These are phyloP conservation scores for Lentinula sp. DNA, from an alignment of 768 basidiomycete species.

Conservation along the genomic window DNA sequence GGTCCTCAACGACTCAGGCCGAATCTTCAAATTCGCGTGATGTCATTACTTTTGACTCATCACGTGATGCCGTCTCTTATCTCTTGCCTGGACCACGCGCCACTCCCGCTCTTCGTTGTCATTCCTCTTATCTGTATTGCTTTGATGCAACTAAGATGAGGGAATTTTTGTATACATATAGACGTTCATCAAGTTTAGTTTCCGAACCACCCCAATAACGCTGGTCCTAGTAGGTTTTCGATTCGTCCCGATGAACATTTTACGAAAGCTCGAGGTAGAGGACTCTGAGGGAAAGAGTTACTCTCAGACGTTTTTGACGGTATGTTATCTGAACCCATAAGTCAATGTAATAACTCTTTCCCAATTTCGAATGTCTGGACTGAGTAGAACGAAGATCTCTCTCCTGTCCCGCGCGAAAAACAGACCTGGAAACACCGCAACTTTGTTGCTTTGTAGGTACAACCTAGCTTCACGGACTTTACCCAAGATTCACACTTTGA, in stretches of 20 bases:
- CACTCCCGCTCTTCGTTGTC: not conserved
- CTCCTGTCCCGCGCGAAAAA: conserved; percentile 6
- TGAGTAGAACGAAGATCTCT: conserved; percentile 6
- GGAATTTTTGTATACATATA: not conserved
- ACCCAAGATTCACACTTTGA: not conserved
- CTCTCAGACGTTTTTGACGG: conserved; percentile 4
- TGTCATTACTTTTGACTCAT: not conserved
- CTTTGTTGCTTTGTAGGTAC: conserved; percentile 7
- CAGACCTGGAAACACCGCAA: conserved; percentile 6
- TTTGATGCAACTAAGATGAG: not conserved
- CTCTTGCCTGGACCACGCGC: not conserved
- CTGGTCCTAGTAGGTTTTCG: not conserved
- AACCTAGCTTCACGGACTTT: not conserved
- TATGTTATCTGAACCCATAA: not conserved
- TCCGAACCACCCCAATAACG: not conserved
- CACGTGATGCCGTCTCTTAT: conserved; percentile 5
- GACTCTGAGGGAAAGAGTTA: not conserved
- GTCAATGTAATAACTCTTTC: not conserved
- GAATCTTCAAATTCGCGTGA: not conserved
- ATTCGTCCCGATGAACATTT: not conserved
- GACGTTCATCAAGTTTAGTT: not conserved
- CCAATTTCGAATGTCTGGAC: not conserved
- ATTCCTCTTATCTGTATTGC: not conserved
- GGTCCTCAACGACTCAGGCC: too few relatives aligned
- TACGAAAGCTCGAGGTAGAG: conserved; percentile 7